Evolutionary conservation across 2,329 filamentous ascomycete genomes (phyloP).

Genomic region (Huntiella abstrusa): DNA sequence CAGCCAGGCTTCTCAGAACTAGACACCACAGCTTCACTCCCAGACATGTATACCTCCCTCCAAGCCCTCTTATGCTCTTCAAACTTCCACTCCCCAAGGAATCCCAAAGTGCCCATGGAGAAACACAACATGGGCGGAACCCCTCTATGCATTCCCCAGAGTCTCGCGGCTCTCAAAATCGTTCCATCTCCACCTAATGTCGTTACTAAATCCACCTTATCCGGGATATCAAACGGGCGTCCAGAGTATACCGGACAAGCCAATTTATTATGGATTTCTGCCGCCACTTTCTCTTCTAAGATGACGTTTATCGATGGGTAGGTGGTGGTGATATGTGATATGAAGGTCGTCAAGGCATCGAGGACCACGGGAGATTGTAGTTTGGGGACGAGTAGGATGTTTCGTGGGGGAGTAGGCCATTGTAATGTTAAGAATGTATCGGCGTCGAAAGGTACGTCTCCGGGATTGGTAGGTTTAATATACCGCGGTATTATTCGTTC

Average conservation of each 20-base stretch:
- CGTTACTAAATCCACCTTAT: slow-evolving; percentile 72
- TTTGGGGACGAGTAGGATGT: slow-evolving; percentile 40
- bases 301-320: slow-evolving; percentile 70
- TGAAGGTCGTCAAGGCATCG: slow-evolving; percentile 33
- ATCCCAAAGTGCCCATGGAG: slow-evolving; percentile 90
- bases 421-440: slow-evolving; percentile 30
- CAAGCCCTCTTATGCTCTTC: slow-evolving; percentile 81
- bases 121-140: slow-evolving; percentile 89
- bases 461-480: slow-evolving; percentile 23
- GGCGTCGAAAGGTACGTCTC: slow-evolving; percentile 16
- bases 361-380: slow-evolving; percentile 35
- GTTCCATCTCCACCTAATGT: slow-evolving; percentile 90
- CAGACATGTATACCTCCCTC: slow-evolving; percentile 76
- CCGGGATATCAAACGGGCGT: slow-evolving; percentile 37
- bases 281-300: slow-evolving; percentile 59
- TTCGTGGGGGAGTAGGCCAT: slow-evolving; percentile 34
- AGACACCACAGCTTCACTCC: slow-evolving; percentile 31
- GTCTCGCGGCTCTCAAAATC: slow-evolving; percentile 65
- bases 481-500: slow-evolving; percentile 43
- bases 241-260: slow-evolving; percentile 54
- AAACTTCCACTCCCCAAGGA: slow-evolving; percentile 94
- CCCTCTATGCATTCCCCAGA: slow-evolving; percentile 51
- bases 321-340: slow-evolving; percentile 55
- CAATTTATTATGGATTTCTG: slow-evolving; percentile 49
- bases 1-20: slow-evolving; percentile 24